Base-by-base conservation (phyloP, 2,329 filamentous ascomycete species). In the Microascus cirrosus region DNA sequence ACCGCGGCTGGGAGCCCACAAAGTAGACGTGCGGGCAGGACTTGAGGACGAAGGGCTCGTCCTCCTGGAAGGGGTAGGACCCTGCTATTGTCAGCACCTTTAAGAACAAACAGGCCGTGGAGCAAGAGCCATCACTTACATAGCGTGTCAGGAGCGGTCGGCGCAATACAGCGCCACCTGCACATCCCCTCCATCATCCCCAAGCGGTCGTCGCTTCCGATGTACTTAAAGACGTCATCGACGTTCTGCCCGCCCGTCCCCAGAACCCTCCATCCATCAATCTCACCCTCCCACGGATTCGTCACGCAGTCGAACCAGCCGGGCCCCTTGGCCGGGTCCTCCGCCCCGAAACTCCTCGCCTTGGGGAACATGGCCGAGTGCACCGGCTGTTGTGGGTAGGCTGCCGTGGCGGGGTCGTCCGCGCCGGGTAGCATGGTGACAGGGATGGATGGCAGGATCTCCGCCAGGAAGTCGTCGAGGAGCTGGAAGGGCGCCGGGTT, bases 101-200 rank as follows among this genome's bases (percentile, higher is more conserved):
- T 1, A 36, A 25, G 18, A 20, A 15, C 18, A 8, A 8, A 13
- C 12, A n/a, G 11, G 15, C 8, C 7, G 28, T 39, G 32, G 4
- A 25, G 22, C 25, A 32, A 52, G 35, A 34, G 54, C 1, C 42
- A 28, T 7, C 25, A 76, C 88, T 77, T 78, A 93, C 91, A 96
- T 51, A 99, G 69, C 0, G 95, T 99, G 71, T 99, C 95, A 0
- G 95, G 94, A 1, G 94, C 94, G 0, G 94, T 99, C 1, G 94
- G 94, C 5, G 94, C 94, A 63, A 85, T 85, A 67, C 90, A 89
- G 61, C 94, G 82, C 94, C 94, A 99, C 60, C 91, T 81, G 63
- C 95, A 85, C 83, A 95, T 94, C 59, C 86, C 86, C 71, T 97
- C 94, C 88, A 97, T 94, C 81, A 96, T 89, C 53, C 86, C 86